Evolutionary conservation across 371 early-diverging fungal species (phyloP).

Genomic region (Umbelopsis sp.): DNA sequence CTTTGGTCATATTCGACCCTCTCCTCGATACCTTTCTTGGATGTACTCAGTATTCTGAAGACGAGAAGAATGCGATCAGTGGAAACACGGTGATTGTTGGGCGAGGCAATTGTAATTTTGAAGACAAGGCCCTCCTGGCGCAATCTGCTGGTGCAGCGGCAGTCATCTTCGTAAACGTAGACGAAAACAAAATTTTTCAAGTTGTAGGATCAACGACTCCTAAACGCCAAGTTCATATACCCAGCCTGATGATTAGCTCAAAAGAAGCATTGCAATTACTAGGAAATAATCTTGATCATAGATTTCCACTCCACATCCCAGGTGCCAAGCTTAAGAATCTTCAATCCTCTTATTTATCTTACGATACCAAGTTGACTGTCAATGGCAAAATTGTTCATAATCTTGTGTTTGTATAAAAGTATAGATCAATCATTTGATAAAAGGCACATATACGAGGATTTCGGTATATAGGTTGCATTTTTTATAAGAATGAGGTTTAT

Average conservation of each 20-base stretch:
- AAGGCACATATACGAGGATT: neutral
- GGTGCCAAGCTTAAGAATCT: neutral
- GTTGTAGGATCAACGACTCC: neutral
- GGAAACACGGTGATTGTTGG: slow-evolving; percentile 46
- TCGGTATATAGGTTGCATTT: neutral
- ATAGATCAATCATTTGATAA: neutral
- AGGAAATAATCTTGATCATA: neutral
- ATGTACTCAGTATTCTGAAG: slow-evolving; percentile 37
- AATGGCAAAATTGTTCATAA: slow-evolving; percentile 8
- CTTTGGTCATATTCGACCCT: slow-evolving; percentile 1
- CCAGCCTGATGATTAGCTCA: neutral
- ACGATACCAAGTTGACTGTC: slow-evolving; percentile 9
- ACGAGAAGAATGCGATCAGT: slow-evolving; percentile 26
- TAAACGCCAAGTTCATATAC: neutral
- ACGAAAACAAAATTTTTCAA: slow-evolving; percentile 16
- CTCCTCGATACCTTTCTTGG: slow-evolving; percentile 30
- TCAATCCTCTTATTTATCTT: neutral
- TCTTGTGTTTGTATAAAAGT: slow-evolving; percentile 7
- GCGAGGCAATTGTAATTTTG: slow-evolving; percentile 55
- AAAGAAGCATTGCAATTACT: neutral
- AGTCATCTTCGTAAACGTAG: slow-evolving; percentile 43
- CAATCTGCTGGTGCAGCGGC: slow-evolving; percentile 54
- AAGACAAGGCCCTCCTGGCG: slow-evolving; percentile 46
- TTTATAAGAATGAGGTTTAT: too few relatives aligned
- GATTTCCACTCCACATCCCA: slow-evolving; percentile 1